These are phyloP conservation scores for Teratosphaeria pseudoeucalypti DNA, from an alignment of 2,329 filamentous ascomycete genomes.

Conservation along the genomic window DNA sequence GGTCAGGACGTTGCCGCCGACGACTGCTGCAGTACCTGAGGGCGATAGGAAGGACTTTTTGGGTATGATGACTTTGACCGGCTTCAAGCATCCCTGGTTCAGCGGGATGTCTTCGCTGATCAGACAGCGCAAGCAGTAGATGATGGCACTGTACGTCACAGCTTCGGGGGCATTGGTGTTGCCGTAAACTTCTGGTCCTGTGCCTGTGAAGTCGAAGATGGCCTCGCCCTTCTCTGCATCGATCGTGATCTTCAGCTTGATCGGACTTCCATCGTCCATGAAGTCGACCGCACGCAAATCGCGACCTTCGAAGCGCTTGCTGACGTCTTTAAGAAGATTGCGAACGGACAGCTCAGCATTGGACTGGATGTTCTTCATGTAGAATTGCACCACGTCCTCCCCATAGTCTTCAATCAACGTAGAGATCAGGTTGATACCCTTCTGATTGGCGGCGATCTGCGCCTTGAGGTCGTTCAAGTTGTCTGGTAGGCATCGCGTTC, in stretches of 20 bases:
- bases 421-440: constrained; percentile 69
- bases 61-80: constrained; percentile 65
- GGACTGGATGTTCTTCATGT: constrained; percentile 73
- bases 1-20: constrained; percentile 74
- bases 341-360: constrained; percentile 71
- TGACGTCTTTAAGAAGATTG: constrained; percentile 61
- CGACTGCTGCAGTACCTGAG: constrained; percentile 66
- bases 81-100: constrained; percentile 74
- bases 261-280: constrained; percentile 80
- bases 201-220: constrained; percentile 68
- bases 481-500: constrained; percentile 68
- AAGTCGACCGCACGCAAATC: constrained; percentile 67
- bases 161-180: constrained; percentile 76
- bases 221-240: constrained; percentile 64
- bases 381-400: constrained; percentile 66
- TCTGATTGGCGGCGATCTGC: constrained; percentile 77
- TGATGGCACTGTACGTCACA: constrained; percentile 74
- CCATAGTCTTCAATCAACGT: constrained; percentile 68
- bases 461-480: constrained; percentile 82
- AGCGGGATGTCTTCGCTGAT: constrained; percentile 74
- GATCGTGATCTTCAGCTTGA: constrained; percentile 64
- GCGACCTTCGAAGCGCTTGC: constrained; percentile 55
- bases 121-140: constrained; percentile 71
- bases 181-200: constrained; percentile 55
- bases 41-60: constrained; percentile 64